phyloP scores from a whole-genome alignment of 441 rosid species.

The California macrophylla region DNA sequence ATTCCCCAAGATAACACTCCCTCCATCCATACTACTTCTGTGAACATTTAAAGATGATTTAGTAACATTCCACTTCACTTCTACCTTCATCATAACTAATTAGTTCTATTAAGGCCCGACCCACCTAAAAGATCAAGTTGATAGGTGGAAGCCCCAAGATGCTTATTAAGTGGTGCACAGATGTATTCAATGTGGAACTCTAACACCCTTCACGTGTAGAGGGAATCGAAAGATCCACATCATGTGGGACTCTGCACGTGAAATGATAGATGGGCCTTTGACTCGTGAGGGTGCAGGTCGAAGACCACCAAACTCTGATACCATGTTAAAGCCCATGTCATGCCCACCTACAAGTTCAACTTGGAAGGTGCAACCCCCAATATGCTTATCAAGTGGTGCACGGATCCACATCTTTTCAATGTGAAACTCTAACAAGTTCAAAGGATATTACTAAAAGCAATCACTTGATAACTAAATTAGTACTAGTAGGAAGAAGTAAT shows the following conservation, averaged over 20 bases:
- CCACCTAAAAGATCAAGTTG: neutral
- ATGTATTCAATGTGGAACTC: no score
- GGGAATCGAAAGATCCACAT: no score
- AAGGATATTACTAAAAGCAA: neutral
- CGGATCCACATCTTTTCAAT: no score
- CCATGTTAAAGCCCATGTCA: no score
- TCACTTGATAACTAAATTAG: neutral
- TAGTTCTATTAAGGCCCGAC: neutral
- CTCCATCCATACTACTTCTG: neutral
- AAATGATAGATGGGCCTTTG: no score
- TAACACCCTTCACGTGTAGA: no score
- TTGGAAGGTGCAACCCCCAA: no score
- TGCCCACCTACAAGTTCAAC: no score
- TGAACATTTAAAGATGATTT: neutral
- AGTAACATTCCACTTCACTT: neutral
- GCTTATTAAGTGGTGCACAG: neutral
- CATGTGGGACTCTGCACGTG: no score
- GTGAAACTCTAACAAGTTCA: neutral
- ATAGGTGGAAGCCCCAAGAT: neutral
- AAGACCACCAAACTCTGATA: no score
- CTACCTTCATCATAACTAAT: neutral
- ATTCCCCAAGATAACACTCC: neutral
- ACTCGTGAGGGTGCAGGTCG: no score
- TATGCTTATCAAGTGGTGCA: no score
- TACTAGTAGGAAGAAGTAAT: conserved; percentile 2